These are phyloP conservation scores for Emergomyces pasteurianus DNA, from an alignment of 2,329 filamentous ascomycete species.

Conservation along the genomic window DNA sequence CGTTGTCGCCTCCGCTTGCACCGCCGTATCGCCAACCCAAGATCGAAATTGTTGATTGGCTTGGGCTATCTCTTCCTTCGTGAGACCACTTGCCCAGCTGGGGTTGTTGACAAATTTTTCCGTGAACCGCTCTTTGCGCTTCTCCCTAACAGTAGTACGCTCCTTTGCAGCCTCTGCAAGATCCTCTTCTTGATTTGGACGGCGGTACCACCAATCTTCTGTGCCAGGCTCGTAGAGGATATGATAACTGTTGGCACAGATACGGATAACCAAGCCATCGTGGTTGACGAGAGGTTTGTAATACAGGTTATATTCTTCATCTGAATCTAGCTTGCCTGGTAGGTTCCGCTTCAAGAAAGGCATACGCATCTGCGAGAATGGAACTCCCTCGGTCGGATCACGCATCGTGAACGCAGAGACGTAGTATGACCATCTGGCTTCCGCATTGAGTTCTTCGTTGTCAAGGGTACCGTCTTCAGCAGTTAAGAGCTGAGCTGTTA, in stretches of 20 bases:
- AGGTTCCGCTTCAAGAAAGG: constrained; percentile 61
- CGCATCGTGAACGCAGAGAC: constrained; percentile 82
- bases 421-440: constrained; percentile 81
- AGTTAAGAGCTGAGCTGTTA: constrained; percentile 71
- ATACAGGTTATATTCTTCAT: constrained; percentile 48
- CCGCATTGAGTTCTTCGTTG: constrained; percentile 52
- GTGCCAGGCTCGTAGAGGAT: constrained; percentile 64
- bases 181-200: constrained; percentile 19
- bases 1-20: background rate
- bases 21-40: constrained; percentile 30
- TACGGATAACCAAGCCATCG: constrained; percentile 59
- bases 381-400: constrained; percentile 73
- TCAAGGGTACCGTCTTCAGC: constrained; percentile 72
- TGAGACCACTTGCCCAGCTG: constrained; percentile 38
- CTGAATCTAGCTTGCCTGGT: constrained; percentile 49
- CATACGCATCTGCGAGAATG: constrained; percentile 52
- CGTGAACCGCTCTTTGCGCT: constrained; percentile 36
- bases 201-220: constrained; percentile 56
- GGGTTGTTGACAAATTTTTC: constrained; percentile 44
- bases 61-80: constrained; percentile 38
- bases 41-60: constrained; percentile 36
- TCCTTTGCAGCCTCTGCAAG: constrained; percentile 24
- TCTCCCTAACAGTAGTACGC: constrained; percentile 25
- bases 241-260: constrained; percentile 67
- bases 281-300: constrained; percentile 45